Base-by-base conservation (phyloP, 2,329 filamentous ascomycete species). In the Colletotrichum sidae region DNA sequence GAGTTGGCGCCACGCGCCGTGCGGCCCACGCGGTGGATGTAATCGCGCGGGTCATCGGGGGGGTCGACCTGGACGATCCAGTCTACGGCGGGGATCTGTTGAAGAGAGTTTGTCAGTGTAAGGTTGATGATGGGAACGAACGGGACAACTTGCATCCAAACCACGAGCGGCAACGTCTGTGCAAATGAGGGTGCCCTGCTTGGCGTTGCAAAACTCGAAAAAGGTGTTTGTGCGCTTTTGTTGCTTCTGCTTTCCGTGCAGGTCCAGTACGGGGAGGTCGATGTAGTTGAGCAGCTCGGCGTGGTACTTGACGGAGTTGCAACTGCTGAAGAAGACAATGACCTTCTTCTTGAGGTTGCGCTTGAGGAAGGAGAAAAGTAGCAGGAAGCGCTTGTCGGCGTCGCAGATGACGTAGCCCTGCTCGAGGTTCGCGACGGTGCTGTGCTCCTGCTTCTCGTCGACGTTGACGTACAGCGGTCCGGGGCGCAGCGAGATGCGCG, bases 181-280 rank as follows among this genome's bases (percentile, higher is more conserved):
- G 81, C 94, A 97, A 71, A 99, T 96, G 58, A 99, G 80, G 1
- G 92, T 97, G 33, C 95, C 96, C 70, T 92, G 88, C 70, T 89
- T 90, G 15, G 94, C 84, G 68, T 86, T 86, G 77, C 83, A 85
- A 77, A 99, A 99, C 77, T 98, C 95, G 78, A 98, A 99, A 78
- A 99, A 99, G 1, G 94, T 97, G 76, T 96, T 97, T 33, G 96
- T 99, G n/a, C 96, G 92, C 79, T 97, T 97, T 80, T 97, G 94
- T 80, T 99, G 96, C 81, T 99, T 99, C 80, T 97, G 93, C 81
- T 99, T 97, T 70, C 94, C 96, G 78, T 96, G 93, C 8, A 97
- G 84, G 71, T 93, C 91, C 47, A 97, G 85, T 3, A 96, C 92
- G 6, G 92, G 94, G 45, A 97, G 86, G 78, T 98, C 96, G 73